Evolutionary conservation across 1,139 yeast species (phyloP), one percentile per base, ranked within the genome.

Genomic region (Tardiomyces blankii): DNA sequence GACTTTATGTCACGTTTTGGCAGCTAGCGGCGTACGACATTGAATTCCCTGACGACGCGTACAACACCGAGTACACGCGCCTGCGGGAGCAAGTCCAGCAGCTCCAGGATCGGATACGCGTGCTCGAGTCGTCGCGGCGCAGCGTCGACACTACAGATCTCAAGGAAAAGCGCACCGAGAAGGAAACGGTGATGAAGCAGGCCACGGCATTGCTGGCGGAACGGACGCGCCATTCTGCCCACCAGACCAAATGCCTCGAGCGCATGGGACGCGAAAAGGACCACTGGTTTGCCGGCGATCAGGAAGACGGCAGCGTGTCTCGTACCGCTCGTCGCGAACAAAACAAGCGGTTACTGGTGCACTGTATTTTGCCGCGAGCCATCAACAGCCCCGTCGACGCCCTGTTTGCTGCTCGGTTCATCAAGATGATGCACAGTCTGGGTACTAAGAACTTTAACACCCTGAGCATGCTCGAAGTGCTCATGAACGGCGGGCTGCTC

Each of bases 301-400:
- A 56, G 40, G 52, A 7, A 4, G 18, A 14, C 21, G 39, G n/a
- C 3, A 35, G 4, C 13, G 11, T 35, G 4, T n/a, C 39, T 3
- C 18, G 19, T 4, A 19, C 18, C 9, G 39, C 11, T 19, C 39
- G 39, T 3, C 9, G 19, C 11, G n/a, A 35, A 12, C 39, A 35
- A 12, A 35, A n/a, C 11, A 35, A 35, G 19, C 11, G 18, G 9
- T 12, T 86, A 47, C 59, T 86, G 32, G 81, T 82, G 50, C 64
- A 65, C 47, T 87, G 96, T 62, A 57, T 86, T 4, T 63, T 87
- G 18, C 96, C 96, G 18, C 70, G 96, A 55, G 74, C 82, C 3
- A 63, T 82, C 7, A 88, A 82, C 54, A 84, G 96, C 0, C 80
- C 95, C 0, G 77, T 82, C 52, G 96, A 87, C 65, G 95, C 96